Percentiles rank a stretch among this genome's conserved stretches.
Conservation (phyloP, 768 basidiomycete genomes). For the Xanthoconium stramineum region DNA sequence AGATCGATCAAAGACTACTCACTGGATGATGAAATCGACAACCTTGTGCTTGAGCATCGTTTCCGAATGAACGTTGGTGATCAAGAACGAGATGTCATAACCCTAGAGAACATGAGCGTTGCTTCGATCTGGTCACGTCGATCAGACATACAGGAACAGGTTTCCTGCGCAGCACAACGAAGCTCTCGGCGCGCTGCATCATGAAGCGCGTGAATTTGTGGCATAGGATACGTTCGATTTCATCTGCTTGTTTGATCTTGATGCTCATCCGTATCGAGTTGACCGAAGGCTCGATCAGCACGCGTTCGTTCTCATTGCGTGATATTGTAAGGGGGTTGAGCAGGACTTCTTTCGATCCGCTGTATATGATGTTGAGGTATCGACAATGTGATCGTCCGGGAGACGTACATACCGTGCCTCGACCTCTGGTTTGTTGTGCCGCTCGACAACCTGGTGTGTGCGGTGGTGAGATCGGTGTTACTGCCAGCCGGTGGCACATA, state of each 20-base stretch:
- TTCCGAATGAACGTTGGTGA: slow-evolving; percentile 95
- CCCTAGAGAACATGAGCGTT: slow-evolving; percentile 52
- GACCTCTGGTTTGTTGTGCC: slow-evolving; percentile 96
- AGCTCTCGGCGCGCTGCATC: slow-evolving; percentile 98
- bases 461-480: slow-evolving; percentile 9
- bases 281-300: slow-evolving; percentile 94
- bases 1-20: slow-evolving; percentile 29
- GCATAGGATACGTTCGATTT: slow-evolving; percentile 95
- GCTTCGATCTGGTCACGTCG: slow-evolving; percentile 11
- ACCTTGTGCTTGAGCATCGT: slow-evolving; percentile 99
- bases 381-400: neutral
- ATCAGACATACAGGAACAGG: slow-evolving; percentile 69
- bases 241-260: slow-evolving; percentile 99
- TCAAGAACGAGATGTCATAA: slow-evolving; percentile 97
- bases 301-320: slow-evolving; percentile 95
- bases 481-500: slow-evolving; percentile 2
- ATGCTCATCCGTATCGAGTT: slow-evolving; percentile 97
- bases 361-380: slow-evolving; percentile 30
- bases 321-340: slow-evolving; percentile 93
- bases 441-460: slow-evolving; percentile 76
- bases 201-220: slow-evolving; percentile 99
- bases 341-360: slow-evolving; percentile 90
- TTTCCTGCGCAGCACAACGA: slow-evolving; percentile 92
- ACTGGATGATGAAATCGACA: slow-evolving; percentile 99
- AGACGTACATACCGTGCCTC: slow-evolving; percentile 65